Evolutionary conservation across 441 rosid species (phyloP).

Genomic region (Brassica balearica): DNA sequence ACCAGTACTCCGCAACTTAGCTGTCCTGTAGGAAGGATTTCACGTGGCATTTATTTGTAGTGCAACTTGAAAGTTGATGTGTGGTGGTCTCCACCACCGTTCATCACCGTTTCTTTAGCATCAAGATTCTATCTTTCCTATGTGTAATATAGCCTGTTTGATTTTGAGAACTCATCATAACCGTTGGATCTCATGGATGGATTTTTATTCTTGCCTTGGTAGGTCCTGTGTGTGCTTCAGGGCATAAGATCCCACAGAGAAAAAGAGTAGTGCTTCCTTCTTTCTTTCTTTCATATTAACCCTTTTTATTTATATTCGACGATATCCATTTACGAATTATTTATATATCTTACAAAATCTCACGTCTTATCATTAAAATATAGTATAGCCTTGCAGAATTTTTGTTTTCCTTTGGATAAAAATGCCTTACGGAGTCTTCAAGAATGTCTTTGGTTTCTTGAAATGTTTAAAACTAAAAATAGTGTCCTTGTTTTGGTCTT

Average conservation of each 20-base stretch:
- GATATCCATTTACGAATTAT: background rate
- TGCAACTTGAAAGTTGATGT: constrained; percentile 36
- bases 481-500: constrained; percentile 27
- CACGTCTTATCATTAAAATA: constrained; percentile 23
- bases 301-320: background rate
- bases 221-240: constrained; percentile 23
- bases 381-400: constrained; percentile 12
- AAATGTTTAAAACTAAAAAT: constrained; percentile 12
- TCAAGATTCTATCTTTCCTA: constrained; percentile 7
- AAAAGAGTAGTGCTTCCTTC: constrained; percentile 29
- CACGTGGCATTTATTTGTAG: constrained; percentile 50
- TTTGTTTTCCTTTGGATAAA: constrained; percentile 19
- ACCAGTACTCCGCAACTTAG: constrained; percentile 42
- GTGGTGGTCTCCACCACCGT: constrained; percentile 33
- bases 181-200: constrained; percentile 34
- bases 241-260: constrained; percentile 35
- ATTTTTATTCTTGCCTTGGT: constrained; percentile 1
- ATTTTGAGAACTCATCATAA: constrained; percentile 9
- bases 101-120: constrained; percentile 32
- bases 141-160: background rate
- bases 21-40: constrained; percentile 40
- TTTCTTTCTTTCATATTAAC: constrained; percentile 4
- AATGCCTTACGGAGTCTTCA: constrained; percentile 4
- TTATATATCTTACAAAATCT: constrained; percentile 27
- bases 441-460: constrained; percentile 34